Evolutionary conservation across 345 rosid species (phyloP).

Genomic region (Boechera stricta): DNA sequence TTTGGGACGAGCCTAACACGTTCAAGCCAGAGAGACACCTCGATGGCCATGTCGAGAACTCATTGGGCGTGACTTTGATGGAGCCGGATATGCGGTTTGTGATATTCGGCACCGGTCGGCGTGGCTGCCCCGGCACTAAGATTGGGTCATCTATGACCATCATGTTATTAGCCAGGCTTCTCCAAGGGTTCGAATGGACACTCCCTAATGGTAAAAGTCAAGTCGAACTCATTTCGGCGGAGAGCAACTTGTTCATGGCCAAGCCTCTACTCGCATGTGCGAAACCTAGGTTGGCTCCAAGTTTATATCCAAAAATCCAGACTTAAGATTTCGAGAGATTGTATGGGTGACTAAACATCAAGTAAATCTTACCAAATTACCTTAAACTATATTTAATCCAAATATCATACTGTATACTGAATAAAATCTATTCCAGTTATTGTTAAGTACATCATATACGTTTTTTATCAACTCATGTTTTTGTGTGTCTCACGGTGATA

Average conservation of each 20-base stretch:
- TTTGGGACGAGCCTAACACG: too few species aligned
- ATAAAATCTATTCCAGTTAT: too few species aligned
- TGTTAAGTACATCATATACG: too few species aligned
- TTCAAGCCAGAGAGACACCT: not conserved
- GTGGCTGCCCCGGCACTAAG: conserved; percentile 48
- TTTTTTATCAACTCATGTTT: too few species aligned
- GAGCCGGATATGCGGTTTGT: conserved; percentile 48
- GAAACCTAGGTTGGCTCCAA: conserved; percentile 42
- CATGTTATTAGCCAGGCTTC: conserved; percentile 58
- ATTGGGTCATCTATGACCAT: conserved; percentile 54
- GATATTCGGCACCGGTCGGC: conserved; percentile 52
- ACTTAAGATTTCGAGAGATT: not conserved
- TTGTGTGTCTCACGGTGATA: too few species aligned
- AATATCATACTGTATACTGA: too few species aligned
- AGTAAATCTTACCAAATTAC: not conserved
- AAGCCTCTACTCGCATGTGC: conserved; percentile 45
- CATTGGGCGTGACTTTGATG: conserved; percentile 25
- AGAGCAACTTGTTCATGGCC: conserved; percentile 32
- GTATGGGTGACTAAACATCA: not conserved
- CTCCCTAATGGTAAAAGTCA: conserved; percentile 3
- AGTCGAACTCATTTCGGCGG: conserved; percentile 36
- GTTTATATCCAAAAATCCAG: conserved; percentile 32
- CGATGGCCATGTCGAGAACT: not conserved
- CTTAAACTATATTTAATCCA: too few species aligned
- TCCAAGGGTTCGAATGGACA: conserved; percentile 56